Evolutionary conservation across 2,329 filamentous ascomycete genomes (phyloP), one percentile per base, ranked within the genome.

Genomic region (Coniochaeta hoffmannii): DNA sequence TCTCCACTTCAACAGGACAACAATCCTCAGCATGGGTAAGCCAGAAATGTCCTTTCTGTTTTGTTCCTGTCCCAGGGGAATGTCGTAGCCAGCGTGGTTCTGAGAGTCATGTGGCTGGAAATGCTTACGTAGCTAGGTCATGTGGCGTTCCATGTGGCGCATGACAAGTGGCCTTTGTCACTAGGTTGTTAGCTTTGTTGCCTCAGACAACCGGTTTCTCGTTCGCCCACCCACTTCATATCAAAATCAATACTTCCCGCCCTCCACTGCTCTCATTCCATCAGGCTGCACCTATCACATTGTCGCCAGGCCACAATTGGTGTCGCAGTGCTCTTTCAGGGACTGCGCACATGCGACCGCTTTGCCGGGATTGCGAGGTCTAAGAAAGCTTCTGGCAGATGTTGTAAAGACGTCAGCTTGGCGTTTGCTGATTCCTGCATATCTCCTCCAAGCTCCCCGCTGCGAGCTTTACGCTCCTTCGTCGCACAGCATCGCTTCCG

Each of bases 161-260:
- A 26, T 31, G 41, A 46, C 49, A 50, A 32, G 28, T 34, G 49
- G 41, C 31, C 49, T 50, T 24, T 50, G 32, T 4, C n/a, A n/a
- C n/a, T n/a, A n/a, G 6, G 14, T 28, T 15, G 6, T 11, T 50
- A 50, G 28, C 28, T n/a, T n/a, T 34, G 49, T 50, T 50, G 49
- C 49, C 49, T 50, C 49, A 50, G 49, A 50, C 49, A 50, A 50
- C 49, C 49, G 30, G 46, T 50, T 50, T 24, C 7, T n/a, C 30
- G 14, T 31, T 50, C 26, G 10, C 28, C 17, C 49, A 31, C 24
- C 15, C 7, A n/a, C n/a, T 8, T 41, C 15, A 41, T 19, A 19
- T 50, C 28, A 32, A 50, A 50, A 50, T 50, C 49, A 50, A 50
- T 34, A 50, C 28, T 19, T 31, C 26, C 22, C 24, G 41, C 19